These are phyloP conservation scores for Firmiana major DNA, from an alignment of 345 rosid genomes.

Conservation along the genomic window DNA sequence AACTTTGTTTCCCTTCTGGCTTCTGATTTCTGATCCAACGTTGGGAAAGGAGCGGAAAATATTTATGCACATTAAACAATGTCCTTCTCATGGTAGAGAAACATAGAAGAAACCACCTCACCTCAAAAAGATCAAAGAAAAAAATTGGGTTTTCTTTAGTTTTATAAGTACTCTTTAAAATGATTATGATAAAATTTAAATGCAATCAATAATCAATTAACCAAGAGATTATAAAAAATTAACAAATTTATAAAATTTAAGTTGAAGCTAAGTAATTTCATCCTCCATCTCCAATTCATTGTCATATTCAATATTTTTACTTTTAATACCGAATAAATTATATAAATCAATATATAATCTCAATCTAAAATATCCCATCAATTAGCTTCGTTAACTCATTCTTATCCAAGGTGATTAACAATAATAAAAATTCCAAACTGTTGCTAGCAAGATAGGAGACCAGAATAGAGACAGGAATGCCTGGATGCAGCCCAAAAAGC, in stretches of 20 bases:
- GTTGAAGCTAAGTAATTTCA: too few species aligned
- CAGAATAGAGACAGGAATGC: background rate
- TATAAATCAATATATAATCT: too few species aligned
- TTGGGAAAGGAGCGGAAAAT: constrained; percentile 5
- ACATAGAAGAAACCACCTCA: background rate
- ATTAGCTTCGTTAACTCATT: too few species aligned
- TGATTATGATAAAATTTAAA: background rate
- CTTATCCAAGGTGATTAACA: too few species aligned
- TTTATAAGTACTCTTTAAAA: background rate
- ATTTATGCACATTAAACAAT: background rate
- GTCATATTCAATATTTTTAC: too few species aligned
- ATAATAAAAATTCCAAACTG: background rate
- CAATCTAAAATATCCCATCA: too few species aligned
- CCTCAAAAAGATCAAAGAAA: background rate
- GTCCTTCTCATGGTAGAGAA: background rate
- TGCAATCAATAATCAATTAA: too few species aligned
- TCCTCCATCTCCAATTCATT: too few species aligned
- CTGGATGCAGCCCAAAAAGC: background rate
- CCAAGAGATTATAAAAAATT: too few species aligned
- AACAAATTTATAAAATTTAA: too few species aligned
- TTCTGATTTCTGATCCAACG: constrained; percentile 13
- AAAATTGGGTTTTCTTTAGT: too few species aligned
- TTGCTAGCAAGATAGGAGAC: constrained; percentile 10
- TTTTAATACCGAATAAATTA: too few species aligned
- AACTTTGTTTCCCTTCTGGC: background rate